A percentile compares a stretch with the other conserved stretches of the same genome.
phyloP scores from a whole-genome alignment of 495 filamentous ascomycete genomes.

The Aspergillus funiculosus region DNA sequence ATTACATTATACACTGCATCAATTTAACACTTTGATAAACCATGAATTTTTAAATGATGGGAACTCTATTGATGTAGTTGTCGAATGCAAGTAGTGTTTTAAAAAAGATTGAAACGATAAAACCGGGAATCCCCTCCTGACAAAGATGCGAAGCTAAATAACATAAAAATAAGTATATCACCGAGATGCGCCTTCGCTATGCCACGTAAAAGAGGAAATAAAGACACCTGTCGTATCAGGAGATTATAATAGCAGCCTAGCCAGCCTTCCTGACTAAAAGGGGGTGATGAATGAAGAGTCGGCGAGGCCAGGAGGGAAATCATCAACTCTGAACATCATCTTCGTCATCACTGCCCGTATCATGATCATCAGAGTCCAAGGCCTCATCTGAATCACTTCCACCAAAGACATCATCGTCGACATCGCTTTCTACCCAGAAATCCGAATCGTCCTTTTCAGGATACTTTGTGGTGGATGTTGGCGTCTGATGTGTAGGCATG shows the following conservation, averaged over 20 bases:
- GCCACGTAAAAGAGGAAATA: slow-evolving; percentile 4
- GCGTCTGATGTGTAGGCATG: slow-evolving; percentile 69
- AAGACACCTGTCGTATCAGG: background rate
- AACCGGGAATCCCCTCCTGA: too few species aligned
- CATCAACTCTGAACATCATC: slow-evolving; percentile 40
- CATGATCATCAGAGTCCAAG: slow-evolving; percentile 28
- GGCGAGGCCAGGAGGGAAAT: background rate
- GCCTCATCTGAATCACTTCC: slow-evolving; percentile 57
- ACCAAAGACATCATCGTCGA: slow-evolving; percentile 68
- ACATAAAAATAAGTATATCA: slow-evolving; percentile 4
- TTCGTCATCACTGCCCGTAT: slow-evolving; percentile 52
- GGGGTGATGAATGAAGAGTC: too few species aligned
- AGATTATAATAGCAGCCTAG: background rate
- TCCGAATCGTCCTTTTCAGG: slow-evolving; percentile 68
- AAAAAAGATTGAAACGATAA: too few species aligned
- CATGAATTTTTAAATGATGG: slow-evolving; percentile 1
- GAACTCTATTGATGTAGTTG: background rate
- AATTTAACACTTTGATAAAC: too few species aligned
- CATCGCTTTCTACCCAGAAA: slow-evolving; percentile 80
- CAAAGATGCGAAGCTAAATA: slow-evolving; percentile 8
- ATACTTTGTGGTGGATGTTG: slow-evolving; percentile 49
- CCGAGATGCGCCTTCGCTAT: slow-evolving; percentile 15
- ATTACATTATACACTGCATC: slow-evolving; percentile 6
- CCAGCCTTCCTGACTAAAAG: too few species aligned
- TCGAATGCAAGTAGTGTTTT: too few species aligned